Conservation (phyloP, 2,329 filamentous ascomycete genomes). For the Fusarium citri region DNA sequence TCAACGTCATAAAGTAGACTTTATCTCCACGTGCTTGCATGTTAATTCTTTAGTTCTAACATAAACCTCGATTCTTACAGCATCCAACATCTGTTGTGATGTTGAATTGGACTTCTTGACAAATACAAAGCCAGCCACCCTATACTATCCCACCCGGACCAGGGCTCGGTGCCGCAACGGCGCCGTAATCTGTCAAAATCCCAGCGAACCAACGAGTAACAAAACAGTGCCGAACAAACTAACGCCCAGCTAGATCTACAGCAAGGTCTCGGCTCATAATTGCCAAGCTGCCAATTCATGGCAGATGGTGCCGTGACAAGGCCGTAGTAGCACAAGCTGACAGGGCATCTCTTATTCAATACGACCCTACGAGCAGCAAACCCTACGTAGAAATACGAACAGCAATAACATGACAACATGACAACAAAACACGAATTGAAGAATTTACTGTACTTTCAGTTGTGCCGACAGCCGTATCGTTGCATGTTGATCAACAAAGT, state of each 20-base stretch:
- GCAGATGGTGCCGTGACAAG: neutral
- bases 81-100: no score
- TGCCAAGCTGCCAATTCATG: conserved; percentile 17
- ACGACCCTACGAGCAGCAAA: neutral
- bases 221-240: neutral
- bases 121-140: neutral
- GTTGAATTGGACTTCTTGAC: no score
- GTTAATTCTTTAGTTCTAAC: no score
- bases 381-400: neutral
- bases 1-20: neutral
- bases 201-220: neutral
- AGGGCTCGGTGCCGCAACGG: neutral
- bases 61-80: no score
- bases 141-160: conserved; percentile 2
- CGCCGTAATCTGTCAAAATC: neutral
- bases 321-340: neutral
- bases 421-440: neutral
- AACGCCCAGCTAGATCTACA: conserved; percentile 7
- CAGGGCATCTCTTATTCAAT: neutral
- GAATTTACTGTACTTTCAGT: neutral
- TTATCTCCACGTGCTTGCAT: neutral
- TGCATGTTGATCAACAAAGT: conserved; percentile 1
- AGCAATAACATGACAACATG: neutral
- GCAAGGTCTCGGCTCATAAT: conserved; percentile 8
- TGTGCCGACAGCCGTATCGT: conserved; percentile 9